Conservation (phyloP, 2,329 filamentous ascomycete species). For the Microcyclosporella mali region DNA sequence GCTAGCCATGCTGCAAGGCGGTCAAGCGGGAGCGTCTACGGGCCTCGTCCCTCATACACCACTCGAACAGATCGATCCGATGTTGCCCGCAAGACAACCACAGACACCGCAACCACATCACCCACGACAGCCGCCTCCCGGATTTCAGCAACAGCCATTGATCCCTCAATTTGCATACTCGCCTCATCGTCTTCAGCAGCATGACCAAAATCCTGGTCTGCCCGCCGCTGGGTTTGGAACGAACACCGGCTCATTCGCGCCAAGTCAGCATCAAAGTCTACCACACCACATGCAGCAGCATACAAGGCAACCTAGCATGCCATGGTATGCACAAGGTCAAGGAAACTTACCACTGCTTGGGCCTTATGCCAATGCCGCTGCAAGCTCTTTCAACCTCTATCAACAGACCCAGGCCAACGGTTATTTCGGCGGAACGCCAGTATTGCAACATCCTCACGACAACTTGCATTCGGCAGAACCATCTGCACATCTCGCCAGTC, state of each 20-base stretch:
- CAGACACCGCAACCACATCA: slow-evolving; percentile 52
- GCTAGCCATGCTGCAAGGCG: slow-evolving; percentile 50
- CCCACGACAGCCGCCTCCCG: slow-evolving; percentile 38
- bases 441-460: no score
- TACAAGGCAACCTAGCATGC: slow-evolving; percentile 21
- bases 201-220: slow-evolving; percentile 17
- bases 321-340: neutral
- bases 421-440: no score
- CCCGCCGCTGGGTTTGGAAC: neutral
- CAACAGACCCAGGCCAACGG: neutral
- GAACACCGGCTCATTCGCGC: no score
- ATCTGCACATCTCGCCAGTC: slow-evolving; percentile 2
- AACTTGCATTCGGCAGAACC: neutral
- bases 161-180: slow-evolving; percentile 46
- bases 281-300: slow-evolving; percentile 23
- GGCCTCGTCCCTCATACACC: slow-evolving; percentile 33
- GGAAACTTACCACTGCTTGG: neutral
- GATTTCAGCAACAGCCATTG: slow-evolving; percentile 42
- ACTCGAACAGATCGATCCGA: slow-evolving; percentile 47
- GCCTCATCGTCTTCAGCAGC: slow-evolving; percentile 33
- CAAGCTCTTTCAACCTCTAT: slow-evolving; percentile 2
- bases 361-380: slow-evolving; percentile 1
- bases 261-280: slow-evolving; percentile 2
- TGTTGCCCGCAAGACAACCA: slow-evolving; percentile 46
- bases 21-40: slow-evolving; percentile 18